A percentile compares a stretch with the other conserved stretches of the same genome.
Conservation (phyloP, 352 stramenopile species). For the Phytophthora meadii region DNA sequence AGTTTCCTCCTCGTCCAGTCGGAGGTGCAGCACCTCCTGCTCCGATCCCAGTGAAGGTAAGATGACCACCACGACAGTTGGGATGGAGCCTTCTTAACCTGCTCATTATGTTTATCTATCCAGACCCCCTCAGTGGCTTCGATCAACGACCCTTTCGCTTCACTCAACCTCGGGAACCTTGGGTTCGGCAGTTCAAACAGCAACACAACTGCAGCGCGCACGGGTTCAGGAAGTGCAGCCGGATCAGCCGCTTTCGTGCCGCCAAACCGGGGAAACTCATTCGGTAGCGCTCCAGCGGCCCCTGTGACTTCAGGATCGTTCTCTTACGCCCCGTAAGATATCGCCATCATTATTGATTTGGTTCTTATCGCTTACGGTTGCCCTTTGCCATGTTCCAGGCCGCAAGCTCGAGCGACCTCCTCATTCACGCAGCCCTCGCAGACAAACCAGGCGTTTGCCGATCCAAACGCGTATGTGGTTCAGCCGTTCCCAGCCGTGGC, state of each 20-base stretch:
- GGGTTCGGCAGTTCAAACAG: constrained; percentile 44
- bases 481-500: constrained; percentile 1
- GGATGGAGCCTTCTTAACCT: constrained; percentile 7
- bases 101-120: background rate
- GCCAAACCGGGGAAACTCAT: constrained; percentile 25
- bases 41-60: constrained; percentile 49
- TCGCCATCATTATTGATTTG: background rate
- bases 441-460: constrained; percentile 41
- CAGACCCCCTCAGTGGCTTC: constrained; percentile 41
- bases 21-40: constrained; percentile 25
- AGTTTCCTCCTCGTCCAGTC: constrained; percentile 31
- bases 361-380: constrained; percentile 9
- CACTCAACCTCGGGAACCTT: constrained; percentile 66
- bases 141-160: constrained; percentile 79
- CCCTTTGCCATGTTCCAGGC: constrained; percentile 10
- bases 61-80: background rate
- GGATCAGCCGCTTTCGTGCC: constrained; percentile 32
- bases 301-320: constrained; percentile 46
- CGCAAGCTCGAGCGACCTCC: constrained; percentile 25
- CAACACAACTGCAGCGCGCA: constrained; percentile 23
- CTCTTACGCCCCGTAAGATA: constrained; percentile 34
- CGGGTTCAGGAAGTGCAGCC: constrained; percentile 30
- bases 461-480: constrained; percentile 54
- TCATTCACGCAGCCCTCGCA: constrained; percentile 52
- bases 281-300: constrained; percentile 22